These are phyloP conservation scores for Eucalyptus regnans DNA, from an alignment of 345 rosid genomes.

Conservation along the genomic window DNA sequence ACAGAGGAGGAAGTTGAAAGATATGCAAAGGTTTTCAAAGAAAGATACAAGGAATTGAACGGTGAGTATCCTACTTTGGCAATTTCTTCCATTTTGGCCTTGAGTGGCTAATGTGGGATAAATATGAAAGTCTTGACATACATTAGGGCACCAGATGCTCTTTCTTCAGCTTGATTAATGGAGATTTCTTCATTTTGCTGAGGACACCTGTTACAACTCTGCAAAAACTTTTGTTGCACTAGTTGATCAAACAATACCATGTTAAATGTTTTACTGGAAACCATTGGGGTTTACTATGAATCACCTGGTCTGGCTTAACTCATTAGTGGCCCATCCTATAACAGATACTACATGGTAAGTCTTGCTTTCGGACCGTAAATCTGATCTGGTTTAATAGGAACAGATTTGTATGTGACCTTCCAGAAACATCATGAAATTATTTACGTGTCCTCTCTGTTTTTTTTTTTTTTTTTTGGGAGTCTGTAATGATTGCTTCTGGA, in stretches of 20 bases:
- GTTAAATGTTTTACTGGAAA: background rate
- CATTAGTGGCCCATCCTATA: background rate
- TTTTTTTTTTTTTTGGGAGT: background rate
- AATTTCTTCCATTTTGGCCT: background rate
- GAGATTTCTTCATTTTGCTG: background rate
- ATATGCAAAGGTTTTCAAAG: conserved; percentile 81
- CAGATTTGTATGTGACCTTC: background rate
- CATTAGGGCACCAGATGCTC: background rate
- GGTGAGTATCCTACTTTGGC: conserved; percentile 17
- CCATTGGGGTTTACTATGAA: background rate
- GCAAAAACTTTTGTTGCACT: background rate
- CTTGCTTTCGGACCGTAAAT: background rate
- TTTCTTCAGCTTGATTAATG: background rate
- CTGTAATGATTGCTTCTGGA: background rate
- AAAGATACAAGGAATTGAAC: conserved; percentile 80
- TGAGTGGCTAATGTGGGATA: background rate
- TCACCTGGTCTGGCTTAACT: background rate
- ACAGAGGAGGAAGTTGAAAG: conserved; percentile 88
- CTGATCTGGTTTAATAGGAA: background rate
- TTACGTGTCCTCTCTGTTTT: background rate
- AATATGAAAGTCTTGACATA: background rate
- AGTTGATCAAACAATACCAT: background rate
- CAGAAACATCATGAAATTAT: background rate
- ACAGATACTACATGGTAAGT: background rate
- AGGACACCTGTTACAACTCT: background rate